phyloP scores from a whole-genome alignment of 805 yeast species.

The Candida broadrunensis region DNA sequence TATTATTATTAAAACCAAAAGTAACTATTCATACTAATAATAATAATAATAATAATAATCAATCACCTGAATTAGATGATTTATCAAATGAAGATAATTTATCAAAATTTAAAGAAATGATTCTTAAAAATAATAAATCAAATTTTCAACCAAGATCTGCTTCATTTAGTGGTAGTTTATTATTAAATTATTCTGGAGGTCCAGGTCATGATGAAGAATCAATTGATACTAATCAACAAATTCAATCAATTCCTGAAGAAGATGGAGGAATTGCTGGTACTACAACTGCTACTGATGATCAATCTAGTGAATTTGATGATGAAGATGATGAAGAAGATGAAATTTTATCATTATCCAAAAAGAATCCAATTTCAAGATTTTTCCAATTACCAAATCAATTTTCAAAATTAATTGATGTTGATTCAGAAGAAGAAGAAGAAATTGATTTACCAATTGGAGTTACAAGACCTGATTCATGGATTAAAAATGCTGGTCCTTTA shows the following conservation, averaged over 20 bases:
- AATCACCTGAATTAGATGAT: conserved; percentile 33
- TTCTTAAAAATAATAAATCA: conserved; percentile 23
- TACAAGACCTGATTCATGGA: conserved; percentile 68
- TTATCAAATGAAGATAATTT: conserved; percentile 37
- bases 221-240: conserved; percentile 6
- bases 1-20: conserved; percentile 2
- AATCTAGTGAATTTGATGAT: conserved; percentile 26
- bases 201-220: conserved; percentile 5
- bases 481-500: conserved; percentile 87
- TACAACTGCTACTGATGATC: conserved; percentile 11
- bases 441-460: conserved; percentile 88
- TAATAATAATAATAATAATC: background rate
- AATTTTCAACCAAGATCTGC: conserved; percentile 35
- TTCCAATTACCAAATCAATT: conserved; percentile 24
- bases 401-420: conserved; percentile 54
- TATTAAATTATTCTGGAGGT: conserved; percentile 3
- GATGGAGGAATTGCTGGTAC: conserved; percentile 52
- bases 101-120: conserved; percentile 40
- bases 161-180: conserved; percentile 36
- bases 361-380: conserved; percentile 14
- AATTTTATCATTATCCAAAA: background rate
- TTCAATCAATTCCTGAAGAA: conserved; percentile 48
- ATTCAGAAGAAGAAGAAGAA: conserved; percentile 84
- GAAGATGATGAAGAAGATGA: conserved; percentile 28
- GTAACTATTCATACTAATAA: background rate